Evolutionary conservation across 1,284 basidiomycete genomes (phyloP).

Genomic region (Marasmius oreades): DNA sequence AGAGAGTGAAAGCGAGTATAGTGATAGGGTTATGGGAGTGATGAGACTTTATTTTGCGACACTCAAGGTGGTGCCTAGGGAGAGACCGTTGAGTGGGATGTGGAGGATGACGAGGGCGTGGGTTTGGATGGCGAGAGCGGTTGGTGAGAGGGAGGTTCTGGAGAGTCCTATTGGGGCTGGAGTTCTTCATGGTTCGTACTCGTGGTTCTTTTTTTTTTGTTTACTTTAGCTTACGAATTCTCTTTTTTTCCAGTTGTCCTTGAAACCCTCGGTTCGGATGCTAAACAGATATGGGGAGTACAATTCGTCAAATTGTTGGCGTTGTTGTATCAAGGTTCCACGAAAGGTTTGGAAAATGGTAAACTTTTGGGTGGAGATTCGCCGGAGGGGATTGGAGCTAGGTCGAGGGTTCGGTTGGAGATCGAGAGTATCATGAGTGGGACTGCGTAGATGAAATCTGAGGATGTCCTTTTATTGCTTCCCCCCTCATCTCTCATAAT

Average conservation of each 20-base stretch:
- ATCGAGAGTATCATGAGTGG: slow-evolving; percentile 57
- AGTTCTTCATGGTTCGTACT: slow-evolving; percentile 63
- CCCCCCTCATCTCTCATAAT: too few relatives aligned
- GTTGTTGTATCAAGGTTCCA: slow-evolving; percentile 62
- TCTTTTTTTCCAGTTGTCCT: slow-evolving; percentile 50
- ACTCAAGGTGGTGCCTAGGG: slow-evolving; percentile 38
- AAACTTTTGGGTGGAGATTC: slow-evolving; percentile 51
- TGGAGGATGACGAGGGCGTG: slow-evolving; percentile 65
- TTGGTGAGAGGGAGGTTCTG: slow-evolving; percentile 48
- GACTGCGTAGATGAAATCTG: neutral
- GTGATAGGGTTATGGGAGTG: slow-evolving; percentile 76
- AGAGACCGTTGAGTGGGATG: slow-evolving; percentile 41
- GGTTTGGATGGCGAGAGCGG: slow-evolving; percentile 64
- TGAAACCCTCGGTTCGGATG: slow-evolving; percentile 67
- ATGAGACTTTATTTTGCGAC: slow-evolving; percentile 89
- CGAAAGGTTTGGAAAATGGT: slow-evolving; percentile 42
- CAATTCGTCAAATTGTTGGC: slow-evolving; percentile 80
- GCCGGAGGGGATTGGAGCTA: slow-evolving; percentile 56
- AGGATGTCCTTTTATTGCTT: too few relatives aligned
- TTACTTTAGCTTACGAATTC: slow-evolving; percentile 6
- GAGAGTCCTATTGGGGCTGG: slow-evolving; percentile 53
- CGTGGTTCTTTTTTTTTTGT: slow-evolving; percentile 15
- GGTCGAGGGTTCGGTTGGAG: slow-evolving; percentile 57
- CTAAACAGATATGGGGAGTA: slow-evolving; percentile 62
- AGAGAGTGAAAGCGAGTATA: slow-evolving; percentile 59